A percentile compares a stretch with the other conserved stretches of the same genome.
phyloP scores from a whole-genome alignment of 257 asterid species.

The Plantago ovata region DNA sequence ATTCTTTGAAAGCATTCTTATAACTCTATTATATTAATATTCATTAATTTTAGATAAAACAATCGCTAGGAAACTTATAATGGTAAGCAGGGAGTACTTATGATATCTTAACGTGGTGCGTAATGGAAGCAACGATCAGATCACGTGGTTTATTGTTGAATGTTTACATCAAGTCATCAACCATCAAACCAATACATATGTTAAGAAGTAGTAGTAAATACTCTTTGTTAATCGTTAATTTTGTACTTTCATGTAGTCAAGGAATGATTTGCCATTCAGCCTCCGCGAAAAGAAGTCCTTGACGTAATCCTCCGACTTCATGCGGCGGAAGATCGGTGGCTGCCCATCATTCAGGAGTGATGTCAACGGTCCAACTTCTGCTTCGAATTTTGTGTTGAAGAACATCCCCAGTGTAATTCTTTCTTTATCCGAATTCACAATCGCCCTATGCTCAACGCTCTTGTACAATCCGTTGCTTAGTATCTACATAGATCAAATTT shows the following conservation, averaged over 20 bases:
- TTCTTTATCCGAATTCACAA: conserved; percentile 51
- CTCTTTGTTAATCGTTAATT: background rate
- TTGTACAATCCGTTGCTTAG: conserved; percentile 63
- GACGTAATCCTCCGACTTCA: conserved; percentile 40
- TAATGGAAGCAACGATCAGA: too few species aligned
- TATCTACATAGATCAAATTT: conserved; percentile 28
- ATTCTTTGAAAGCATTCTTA: too few species aligned
- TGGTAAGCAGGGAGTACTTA: too few species aligned
- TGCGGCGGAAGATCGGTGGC: conserved; percentile 33
- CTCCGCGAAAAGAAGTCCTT: conserved; percentile 51
- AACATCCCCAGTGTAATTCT: conserved; percentile 59
- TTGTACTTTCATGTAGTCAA: conserved; percentile 41
- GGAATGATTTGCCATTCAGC: conserved; percentile 49
- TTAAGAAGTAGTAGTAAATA: too few species aligned
- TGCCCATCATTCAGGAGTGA: conserved; percentile 21
- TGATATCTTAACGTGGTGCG: too few species aligned
- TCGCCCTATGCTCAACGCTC: conserved; percentile 63
- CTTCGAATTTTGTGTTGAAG: conserved; percentile 53
- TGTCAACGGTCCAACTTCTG: conserved; percentile 46
- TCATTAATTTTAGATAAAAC: too few species aligned
- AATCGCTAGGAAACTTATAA: too few species aligned
- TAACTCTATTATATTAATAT: too few species aligned
- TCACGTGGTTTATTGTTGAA: too few species aligned
- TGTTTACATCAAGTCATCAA: too few species aligned
- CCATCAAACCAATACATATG: too few species aligned